phyloP scores from a whole-genome alignment of 305 asterid genomes.

The Withania somnifera region DNA sequence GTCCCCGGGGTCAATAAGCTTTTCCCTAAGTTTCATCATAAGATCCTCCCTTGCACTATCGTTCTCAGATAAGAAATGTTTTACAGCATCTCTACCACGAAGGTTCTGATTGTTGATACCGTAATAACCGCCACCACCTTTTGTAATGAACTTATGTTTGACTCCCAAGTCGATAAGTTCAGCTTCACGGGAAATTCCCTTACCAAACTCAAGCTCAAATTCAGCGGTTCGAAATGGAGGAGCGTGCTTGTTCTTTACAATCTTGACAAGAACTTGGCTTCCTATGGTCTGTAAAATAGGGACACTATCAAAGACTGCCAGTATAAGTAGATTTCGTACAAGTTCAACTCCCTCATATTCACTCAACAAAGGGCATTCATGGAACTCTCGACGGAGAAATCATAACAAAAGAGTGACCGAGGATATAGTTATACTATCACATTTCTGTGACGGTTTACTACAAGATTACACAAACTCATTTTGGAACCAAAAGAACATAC shows the following conservation, averaged over 20 bases:
- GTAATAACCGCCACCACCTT: slow-evolving; percentile 23
- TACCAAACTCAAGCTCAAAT: slow-evolving; percentile 91
- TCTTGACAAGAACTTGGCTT: slow-evolving; percentile 79
- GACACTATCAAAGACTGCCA: not conserved
- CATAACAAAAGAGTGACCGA: not conserved
- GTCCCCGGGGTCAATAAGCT: slow-evolving; percentile 12
- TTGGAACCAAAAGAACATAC: too few species aligned
- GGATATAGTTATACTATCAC: not conserved
- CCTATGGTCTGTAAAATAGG: slow-evolving; percentile 53
- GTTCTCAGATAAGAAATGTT: slow-evolving; percentile 24
- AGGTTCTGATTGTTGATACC: slow-evolving; percentile 20
- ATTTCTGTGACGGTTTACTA: too few species aligned
- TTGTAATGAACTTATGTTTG: slow-evolving; percentile 59
- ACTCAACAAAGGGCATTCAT: not conserved
- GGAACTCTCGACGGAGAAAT: not conserved
- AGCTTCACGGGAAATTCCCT: slow-evolving; percentile 66
- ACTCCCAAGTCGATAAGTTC: slow-evolving; percentile 77
- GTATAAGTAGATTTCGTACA: not conserved
- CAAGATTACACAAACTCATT: too few species aligned
- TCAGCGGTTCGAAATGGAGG: slow-evolving; percentile 75
- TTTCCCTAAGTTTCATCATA: slow-evolving; percentile 24
- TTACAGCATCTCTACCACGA: slow-evolving; percentile 31
- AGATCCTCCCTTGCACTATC: slow-evolving; percentile 44
- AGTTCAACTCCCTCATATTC: not conserved
- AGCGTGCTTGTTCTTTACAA: slow-evolving; percentile 89